These are phyloP conservation scores for Zopfia rhizophila DNA, from an alignment of 2,329 filamentous ascomycete genomes.

Conservation along the genomic window DNA sequence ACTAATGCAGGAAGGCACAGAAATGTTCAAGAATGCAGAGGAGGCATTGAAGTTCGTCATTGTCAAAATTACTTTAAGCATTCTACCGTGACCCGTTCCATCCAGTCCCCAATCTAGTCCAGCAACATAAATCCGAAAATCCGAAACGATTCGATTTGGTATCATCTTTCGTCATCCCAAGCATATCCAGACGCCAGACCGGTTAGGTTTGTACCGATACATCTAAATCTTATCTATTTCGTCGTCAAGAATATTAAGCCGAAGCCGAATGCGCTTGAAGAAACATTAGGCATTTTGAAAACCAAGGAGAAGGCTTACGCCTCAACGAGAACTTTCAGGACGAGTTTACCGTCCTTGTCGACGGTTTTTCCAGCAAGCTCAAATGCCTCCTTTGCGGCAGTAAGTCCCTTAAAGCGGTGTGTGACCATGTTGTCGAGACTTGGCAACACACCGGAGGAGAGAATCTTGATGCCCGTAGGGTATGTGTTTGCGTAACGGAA, in stretches of 20 bases:
- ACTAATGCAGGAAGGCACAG: too few species aligned
- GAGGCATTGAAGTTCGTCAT: too few species aligned
- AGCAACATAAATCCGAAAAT: slow-evolving; percentile 1
- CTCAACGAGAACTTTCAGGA: slow-evolving; percentile 62
- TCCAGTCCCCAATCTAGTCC: neutral
- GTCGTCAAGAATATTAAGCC: slow-evolving; percentile 8
- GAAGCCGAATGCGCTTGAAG: slow-evolving; percentile 4
- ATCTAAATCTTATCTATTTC: slow-evolving; percentile 23
- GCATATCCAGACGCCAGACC: slow-evolving; percentile 7
- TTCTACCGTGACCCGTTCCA: neutral
- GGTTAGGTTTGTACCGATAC: slow-evolving; percentile 3
- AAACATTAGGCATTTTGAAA: neutral
- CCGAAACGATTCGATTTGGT: slow-evolving; percentile 16
- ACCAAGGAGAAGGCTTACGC: slow-evolving; percentile 23
- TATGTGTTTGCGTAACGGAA: slow-evolving; percentile 67
- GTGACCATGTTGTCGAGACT: slow-evolving; percentile 64
- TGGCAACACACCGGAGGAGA: slow-evolving; percentile 61
- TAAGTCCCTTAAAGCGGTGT: slow-evolving; percentile 60
- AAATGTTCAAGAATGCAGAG: too few species aligned
- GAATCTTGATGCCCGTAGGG: slow-evolving; percentile 63
- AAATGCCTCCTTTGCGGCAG: slow-evolving; percentile 63
- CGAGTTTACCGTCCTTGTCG: slow-evolving; percentile 62
- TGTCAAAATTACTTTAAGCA: neutral
- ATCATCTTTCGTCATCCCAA: slow-evolving; percentile 11
- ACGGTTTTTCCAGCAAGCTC: slow-evolving; percentile 61